These are phyloP conservation scores for Aegilops sharonensis DNA, from an alignment of 176 grass and related monocot species.

Conservation along the genomic window DNA sequence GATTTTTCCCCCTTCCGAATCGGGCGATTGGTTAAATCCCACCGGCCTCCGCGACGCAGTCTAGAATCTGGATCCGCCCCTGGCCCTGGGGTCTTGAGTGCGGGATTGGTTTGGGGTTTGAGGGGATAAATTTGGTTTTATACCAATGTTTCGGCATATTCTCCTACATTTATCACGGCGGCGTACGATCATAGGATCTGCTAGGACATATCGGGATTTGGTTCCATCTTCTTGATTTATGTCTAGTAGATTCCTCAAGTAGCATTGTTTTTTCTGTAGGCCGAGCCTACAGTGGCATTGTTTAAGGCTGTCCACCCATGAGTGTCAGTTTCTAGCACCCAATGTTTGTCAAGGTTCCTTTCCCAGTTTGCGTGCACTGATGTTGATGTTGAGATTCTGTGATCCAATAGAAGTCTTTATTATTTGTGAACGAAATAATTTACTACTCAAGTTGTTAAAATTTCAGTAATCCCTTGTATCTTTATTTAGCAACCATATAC, in stretches of 20 bases:
- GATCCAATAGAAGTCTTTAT: background rate
- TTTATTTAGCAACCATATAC: background rate
- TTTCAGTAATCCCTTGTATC: background rate
- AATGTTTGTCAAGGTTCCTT: background rate
- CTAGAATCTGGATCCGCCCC: background rate
- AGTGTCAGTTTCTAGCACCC: background rate
- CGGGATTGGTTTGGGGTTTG: background rate
- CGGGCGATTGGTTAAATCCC: background rate
- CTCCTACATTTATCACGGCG: background rate
- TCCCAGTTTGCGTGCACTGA: background rate
- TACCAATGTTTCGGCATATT: background rate
- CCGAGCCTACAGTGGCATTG: background rate
- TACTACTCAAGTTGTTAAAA: background rate
- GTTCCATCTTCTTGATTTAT: background rate
- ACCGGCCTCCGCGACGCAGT: background rate
- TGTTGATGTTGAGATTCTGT: background rate
- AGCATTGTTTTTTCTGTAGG: background rate
- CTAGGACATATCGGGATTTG: background rate
- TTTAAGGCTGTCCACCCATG: background rate
- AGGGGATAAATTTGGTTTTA: background rate
- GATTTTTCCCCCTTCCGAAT: background rate
- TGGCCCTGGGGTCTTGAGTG: background rate
- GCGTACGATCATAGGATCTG: background rate
- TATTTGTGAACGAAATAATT: background rate
- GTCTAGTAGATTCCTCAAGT: background rate